These are phyloP conservation scores for Quillaja saponaria DNA, from an alignment of 306 rosid genomes.

Conservation along the genomic window DNA sequence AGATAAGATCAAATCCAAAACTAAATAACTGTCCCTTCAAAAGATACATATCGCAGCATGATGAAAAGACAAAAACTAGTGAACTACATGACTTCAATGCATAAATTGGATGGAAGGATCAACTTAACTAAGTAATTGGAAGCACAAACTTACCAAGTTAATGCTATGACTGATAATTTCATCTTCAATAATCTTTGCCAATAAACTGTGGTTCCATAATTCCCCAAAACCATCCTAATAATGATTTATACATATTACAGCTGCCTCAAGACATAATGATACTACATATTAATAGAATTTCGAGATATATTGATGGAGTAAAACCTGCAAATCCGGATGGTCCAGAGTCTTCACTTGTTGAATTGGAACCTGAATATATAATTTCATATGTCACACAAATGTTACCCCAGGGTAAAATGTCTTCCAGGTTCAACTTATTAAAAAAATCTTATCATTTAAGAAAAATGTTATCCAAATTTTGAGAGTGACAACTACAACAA, in stretches of 20 bases:
- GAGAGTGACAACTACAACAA: constrained; percentile 23
- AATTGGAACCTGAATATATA: constrained; percentile 57
- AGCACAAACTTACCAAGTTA: constrained; percentile 56
- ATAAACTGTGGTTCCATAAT: constrained; percentile 64
- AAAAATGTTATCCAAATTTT: constrained; percentile 1
- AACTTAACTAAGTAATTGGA: neutral
- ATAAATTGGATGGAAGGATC: neutral
- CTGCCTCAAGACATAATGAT: too few relatives aligned
- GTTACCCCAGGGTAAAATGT: constrained; percentile 12
- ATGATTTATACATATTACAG: too few relatives aligned
- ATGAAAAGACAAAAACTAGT: too few relatives aligned
- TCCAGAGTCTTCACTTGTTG: constrained; percentile 68
- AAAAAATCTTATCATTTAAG: constrained; percentile 10
- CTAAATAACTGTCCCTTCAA: neutral
- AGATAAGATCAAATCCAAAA: too few relatives aligned
- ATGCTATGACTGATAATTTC: constrained; percentile 49
- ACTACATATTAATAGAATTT: too few relatives aligned
- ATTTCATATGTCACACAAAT: constrained; percentile 31
- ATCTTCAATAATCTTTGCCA: constrained; percentile 58
- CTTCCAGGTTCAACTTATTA: constrained; percentile 9
- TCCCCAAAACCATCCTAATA: constrained; percentile 87
- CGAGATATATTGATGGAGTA: constrained; percentile 29
- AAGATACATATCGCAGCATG: constrained; percentile 28
- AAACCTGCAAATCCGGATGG: constrained; percentile 88
- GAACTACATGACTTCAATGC: constrained; percentile 3